Conservation (phyloP, 371 early-diverging fungal genomes). For the Syncephalastrum racemosum region DNA sequence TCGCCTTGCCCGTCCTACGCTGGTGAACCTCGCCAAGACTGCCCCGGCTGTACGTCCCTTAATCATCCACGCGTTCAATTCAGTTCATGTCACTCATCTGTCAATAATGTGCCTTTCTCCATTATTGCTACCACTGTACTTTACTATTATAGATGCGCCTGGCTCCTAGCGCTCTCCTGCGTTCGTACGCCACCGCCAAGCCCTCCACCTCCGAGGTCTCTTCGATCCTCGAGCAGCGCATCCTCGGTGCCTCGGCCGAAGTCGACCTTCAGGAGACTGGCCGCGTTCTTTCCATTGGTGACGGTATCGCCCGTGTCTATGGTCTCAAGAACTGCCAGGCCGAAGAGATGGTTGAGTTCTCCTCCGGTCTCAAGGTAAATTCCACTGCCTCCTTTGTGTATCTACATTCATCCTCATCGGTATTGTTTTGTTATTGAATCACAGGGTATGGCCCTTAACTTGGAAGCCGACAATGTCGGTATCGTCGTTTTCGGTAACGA, state of each 20-base stretch:
- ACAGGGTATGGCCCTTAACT: constrained; percentile 96
- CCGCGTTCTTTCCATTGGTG: constrained; percentile 95
- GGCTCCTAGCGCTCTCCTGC: constrained; percentile 28
- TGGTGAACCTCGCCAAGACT: constrained; percentile 36
- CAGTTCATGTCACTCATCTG: not conserved
- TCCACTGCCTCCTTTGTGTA: not conserved
- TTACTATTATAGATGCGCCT: constrained; percentile 9
- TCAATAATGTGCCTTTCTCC: not conserved
- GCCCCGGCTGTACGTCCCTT: constrained; percentile 32
- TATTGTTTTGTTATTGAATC: too few species aligned
- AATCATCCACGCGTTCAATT: not conserved
- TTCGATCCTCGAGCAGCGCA: constrained; percentile 89
- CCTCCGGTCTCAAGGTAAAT: constrained; percentile 86
- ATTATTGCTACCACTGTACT: too few species aligned
- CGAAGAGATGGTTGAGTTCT: constrained; percentile 98
- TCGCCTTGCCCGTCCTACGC: constrained; percentile 49
- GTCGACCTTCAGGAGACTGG: constrained; percentile 93
- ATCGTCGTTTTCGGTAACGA: constrained; percentile 98
- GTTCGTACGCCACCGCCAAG: constrained; percentile 57
- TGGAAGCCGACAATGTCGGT: constrained; percentile 98
- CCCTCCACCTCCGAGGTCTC: constrained; percentile 81
- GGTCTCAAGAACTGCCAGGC: constrained; percentile 95
- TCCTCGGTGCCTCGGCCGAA: constrained; percentile 74
- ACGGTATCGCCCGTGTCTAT: constrained; percentile 96
- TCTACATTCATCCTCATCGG: too few species aligned